These are phyloP conservation scores for Holtermanniella nyarrowii DNA, from an alignment of 768 basidiomycete species.

Conservation along the genomic window DNA sequence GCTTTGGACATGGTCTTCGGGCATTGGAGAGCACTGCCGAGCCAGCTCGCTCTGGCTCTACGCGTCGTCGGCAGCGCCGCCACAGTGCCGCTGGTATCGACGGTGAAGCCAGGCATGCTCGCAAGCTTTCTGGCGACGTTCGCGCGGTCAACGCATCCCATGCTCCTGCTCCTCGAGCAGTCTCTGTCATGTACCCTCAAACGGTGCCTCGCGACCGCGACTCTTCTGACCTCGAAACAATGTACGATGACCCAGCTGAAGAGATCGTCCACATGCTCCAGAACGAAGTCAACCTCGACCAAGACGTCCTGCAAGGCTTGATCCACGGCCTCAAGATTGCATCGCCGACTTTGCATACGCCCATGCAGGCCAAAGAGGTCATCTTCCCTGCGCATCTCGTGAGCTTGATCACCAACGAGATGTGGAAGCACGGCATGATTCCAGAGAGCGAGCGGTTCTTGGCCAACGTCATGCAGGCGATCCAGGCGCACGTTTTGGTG, in stretches of 20 bases:
- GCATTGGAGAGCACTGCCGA: conserved; percentile 43
- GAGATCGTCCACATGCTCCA: conserved; percentile 92
- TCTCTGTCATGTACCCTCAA: conserved; percentile 38
- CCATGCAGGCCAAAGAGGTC: conserved; percentile 92
- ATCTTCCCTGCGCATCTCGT: conserved; percentile 98
- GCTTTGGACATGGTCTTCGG: conserved; percentile 48
- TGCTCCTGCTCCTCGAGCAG: conserved; percentile 23
- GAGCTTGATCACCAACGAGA: conserved; percentile 95
- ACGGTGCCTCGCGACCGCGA: conserved; percentile 27
- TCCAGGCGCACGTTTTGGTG: conserved; percentile 97
- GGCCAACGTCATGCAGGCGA: conserved; percentile 96
- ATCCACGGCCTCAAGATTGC: conserved; percentile 89
- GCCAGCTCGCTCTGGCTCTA: conserved; percentile 5
- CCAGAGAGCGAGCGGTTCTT: conserved; percentile 94
- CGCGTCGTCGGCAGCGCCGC: conserved; percentile 20
- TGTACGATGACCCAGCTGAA: conserved; percentile 81
- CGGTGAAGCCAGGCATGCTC: conserved; percentile 48
- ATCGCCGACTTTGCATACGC: conserved; percentile 74
- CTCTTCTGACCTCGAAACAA: conserved; percentile 39
- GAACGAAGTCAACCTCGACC: conserved; percentile 77
- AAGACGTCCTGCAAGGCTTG: conserved; percentile 82
- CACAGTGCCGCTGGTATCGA: conserved; percentile 28
- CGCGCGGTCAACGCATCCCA: conserved; percentile 50
- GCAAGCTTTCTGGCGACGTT: conserved; percentile 66
- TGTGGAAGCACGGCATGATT: conserved; percentile 99